phyloP scores from a whole-genome alignment of 208 protist species.

The Wallacemonas sp. region DNA sequence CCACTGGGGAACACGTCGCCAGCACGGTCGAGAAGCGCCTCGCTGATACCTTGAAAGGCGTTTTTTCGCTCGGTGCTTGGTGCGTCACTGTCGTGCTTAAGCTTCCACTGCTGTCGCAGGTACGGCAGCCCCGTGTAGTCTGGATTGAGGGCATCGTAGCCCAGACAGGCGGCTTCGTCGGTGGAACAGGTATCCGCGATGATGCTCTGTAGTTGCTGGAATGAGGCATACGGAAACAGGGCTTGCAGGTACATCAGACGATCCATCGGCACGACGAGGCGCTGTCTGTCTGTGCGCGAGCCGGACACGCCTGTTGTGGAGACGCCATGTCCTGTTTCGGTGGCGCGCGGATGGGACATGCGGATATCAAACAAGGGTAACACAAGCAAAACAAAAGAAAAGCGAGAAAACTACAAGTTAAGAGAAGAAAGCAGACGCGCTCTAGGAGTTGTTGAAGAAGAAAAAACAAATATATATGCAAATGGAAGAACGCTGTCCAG shows the following conservation, averaged over 20 bases:
- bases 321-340: not conserved
- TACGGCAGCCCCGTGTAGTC: conserved; percentile 47
- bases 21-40: conserved; percentile 39
- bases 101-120: conserved; percentile 39
- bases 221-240: conserved; percentile 66
- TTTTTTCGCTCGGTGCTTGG: conserved; percentile 22
- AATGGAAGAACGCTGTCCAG: not conserved
- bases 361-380: too few relatives aligned
- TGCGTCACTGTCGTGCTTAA: conserved; percentile 16
- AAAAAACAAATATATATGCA: conserved; percentile 23
- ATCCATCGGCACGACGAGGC: conserved; percentile 14
- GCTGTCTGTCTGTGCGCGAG: conserved; percentile 3
- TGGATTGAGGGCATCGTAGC: conserved; percentile 59
- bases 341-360: not conserved
- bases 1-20: conserved; percentile 24
- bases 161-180: conserved; percentile 43
- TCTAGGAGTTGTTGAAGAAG: too few relatives aligned
- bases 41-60: conserved; percentile 40
- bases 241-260: conserved; percentile 53
- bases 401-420: conserved; percentile 4
- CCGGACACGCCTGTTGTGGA: too few relatives aligned
- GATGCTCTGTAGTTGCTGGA: conserved; percentile 31
- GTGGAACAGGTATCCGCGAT: conserved; percentile 26
- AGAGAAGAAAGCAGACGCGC: conserved; percentile 8
- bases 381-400: conserved; percentile 3